Conservation (phyloP, 371 early-diverging fungal species). For the Mortierella sp. region DNA sequence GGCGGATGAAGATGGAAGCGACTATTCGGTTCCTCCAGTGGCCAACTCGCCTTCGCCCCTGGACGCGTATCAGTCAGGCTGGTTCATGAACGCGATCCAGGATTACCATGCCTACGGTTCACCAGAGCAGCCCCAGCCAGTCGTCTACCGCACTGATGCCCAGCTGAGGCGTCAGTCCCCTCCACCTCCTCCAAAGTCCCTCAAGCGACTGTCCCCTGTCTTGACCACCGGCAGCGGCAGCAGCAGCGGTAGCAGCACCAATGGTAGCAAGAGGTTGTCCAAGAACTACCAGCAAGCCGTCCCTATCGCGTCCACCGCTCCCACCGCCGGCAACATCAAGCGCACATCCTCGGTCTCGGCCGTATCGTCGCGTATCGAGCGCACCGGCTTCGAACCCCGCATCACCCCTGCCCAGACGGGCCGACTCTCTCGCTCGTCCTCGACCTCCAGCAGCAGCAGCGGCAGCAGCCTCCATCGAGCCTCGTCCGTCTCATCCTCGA, state of each 20-base stretch:
- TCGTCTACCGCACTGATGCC: too few species aligned
- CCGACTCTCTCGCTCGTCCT: background rate
- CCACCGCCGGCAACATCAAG: too few species aligned
- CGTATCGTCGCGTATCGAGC: too few species aligned
- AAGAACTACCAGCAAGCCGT: background rate
- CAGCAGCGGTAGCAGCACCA: too few species aligned
- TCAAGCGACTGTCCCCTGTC: background rate
- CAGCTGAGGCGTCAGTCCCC: conserved; percentile 3
- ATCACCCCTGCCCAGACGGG: background rate
- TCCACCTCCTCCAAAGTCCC: background rate
- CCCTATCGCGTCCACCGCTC: background rate
- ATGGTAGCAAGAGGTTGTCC: too few species aligned
- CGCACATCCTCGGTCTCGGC: too few species aligned
- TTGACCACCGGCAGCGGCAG: background rate
- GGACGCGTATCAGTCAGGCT: background rate
- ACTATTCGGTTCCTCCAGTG: background rate
- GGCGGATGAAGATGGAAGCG: background rate
- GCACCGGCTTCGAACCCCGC: background rate
- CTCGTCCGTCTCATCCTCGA: too few species aligned
- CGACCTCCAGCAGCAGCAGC: too few species aligned
- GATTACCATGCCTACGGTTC: too few species aligned
- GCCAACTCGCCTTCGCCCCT: background rate
- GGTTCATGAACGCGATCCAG: background rate
- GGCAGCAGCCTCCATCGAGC: too few species aligned
- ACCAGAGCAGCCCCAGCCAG: background rate